Evolutionary conservation across 805 yeast genomes (phyloP).

Genomic region (Pichia exigua): DNA sequence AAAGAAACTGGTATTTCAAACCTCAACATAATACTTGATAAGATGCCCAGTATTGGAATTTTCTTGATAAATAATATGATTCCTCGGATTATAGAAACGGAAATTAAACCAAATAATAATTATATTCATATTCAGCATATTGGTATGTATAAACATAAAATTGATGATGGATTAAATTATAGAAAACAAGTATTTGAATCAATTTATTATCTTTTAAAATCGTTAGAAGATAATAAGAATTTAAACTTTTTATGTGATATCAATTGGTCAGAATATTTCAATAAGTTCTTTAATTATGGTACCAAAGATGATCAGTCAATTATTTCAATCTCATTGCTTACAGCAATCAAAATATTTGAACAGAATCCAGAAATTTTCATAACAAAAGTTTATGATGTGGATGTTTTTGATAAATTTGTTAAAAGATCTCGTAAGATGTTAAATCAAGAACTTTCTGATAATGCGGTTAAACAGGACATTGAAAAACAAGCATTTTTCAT

Average conservation of each 20-base stretch:
- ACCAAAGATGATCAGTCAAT: constrained; percentile 57
- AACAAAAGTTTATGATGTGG: constrained; percentile 10
- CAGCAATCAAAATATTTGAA: constrained; percentile 32
- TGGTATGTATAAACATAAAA: constrained; percentile 81
- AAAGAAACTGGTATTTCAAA: constrained; percentile 55
- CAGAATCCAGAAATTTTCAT: constrained; percentile 21
- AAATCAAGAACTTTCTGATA: constrained; percentile 44
- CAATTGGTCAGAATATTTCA: constrained; percentile 26
- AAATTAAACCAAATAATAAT: constrained; percentile 46
- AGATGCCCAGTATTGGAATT: constrained; percentile 40
- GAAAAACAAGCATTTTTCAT: constrained; percentile 45
- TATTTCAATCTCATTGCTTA: constrained; percentile 44
- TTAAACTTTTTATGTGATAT: constrained; percentile 15
- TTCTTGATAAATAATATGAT: constrained; percentile 40
- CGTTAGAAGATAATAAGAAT: constrained; percentile 24
- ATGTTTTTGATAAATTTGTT: constrained; percentile 21
- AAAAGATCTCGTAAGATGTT: constrained; percentile 35
- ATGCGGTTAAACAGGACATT: constrained; percentile 60
- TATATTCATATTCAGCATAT: constrained; percentile 62
- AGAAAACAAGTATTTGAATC: constrained; percentile 68
- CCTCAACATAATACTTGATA: constrained; percentile 51
- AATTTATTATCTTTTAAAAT: constrained; percentile 43
- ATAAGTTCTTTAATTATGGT: constrained; percentile 39
- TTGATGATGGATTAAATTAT: constrained; percentile 69
- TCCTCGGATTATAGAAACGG: constrained; percentile 42